Base-by-base conservation (phyloP, 1,139 yeast genomes). In the Sugiyamaella pinicola region DNA sequence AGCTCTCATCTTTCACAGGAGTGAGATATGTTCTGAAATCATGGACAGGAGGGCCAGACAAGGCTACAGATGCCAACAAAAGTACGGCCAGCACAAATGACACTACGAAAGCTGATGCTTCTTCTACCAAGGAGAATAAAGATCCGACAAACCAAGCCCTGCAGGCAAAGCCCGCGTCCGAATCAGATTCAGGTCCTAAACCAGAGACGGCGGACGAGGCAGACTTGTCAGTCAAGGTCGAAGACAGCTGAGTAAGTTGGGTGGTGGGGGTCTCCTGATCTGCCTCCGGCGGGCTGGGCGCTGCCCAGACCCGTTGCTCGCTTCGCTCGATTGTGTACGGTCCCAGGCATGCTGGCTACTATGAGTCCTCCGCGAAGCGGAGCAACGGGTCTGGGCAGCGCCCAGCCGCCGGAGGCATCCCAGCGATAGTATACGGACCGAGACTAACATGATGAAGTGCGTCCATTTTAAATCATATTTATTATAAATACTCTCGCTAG, bases 1-100 rank as follows among this genome's bases (percentile, higher is more conserved):
- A 70, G 47, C 74, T 83, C 58, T 80, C 79, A 65, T 77, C 83
- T n/a, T 82, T 83, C 61, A 81, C 84, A 10, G 86, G 87, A 10
- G 79, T 77, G 62, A 74, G 74, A 57, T 77, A 79, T 50, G 68
- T 71, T n/a, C 71, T 81, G 56, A 64, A 67, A 6, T 65, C 74
- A 4, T 83, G 80, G 79, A 64, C 64, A 4, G 75, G 76, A 17
- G 63, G 55, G 13, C 50, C 54, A 1, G 51, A 44, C 37, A 51
- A 38, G 43, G 33, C 44, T 29, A 49, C 15, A 12, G 56, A 47
- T n/a, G 7, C 17, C 3, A 35, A 13, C 21, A 31, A 39, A 21
- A 19, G 39, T 5, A 49, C 46, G 29, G 53, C 39, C 31, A 51
- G 18, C 8, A 10, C 21, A 56, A 21, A 17, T 44, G 38, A 13